Evolutionary conservation across 768 basidiomycete genomes (phyloP).

Genomic region (Scleroderma citrinum): DNA sequence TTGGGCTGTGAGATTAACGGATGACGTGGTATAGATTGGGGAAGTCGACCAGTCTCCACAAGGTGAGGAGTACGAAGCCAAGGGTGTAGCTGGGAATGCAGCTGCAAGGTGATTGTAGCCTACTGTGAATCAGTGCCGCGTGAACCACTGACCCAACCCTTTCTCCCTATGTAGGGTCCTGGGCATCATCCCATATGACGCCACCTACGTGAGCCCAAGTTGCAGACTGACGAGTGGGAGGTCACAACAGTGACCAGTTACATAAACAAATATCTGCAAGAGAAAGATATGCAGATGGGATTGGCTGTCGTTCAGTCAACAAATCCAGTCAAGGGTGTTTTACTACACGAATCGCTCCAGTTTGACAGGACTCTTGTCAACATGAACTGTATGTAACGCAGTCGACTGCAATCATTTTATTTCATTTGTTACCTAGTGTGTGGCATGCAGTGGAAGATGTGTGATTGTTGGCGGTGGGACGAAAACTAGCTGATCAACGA

Average conservation of each 20-base stretch:
- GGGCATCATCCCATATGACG: constrained; percentile 52
- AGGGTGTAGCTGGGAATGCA: constrained; percentile 75
- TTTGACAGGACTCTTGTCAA: no score
- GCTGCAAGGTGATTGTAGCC: constrained; percentile 31
- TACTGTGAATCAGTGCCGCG: constrained; percentile 9
- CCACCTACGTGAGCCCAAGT: constrained; percentile 80
- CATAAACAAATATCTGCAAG: constrained; percentile 74
- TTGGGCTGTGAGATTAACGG: constrained; percentile 55
- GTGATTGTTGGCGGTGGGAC: no score
- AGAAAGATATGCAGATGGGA: constrained; percentile 71
- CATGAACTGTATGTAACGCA: no score
- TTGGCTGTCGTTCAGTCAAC: no score
- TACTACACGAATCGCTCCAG: constrained; percentile 44
- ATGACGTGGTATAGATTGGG: constrained; percentile 66
- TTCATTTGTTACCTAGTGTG: constrained; percentile 72
- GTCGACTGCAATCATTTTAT: no score
- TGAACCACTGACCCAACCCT: constrained; percentile 58
- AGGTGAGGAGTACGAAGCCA: constrained; percentile 62
- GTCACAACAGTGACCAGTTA: constrained; percentile 80
- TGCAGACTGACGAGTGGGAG: constrained; percentile 66
- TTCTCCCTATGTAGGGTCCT: constrained; percentile 74
- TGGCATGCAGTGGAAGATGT: constrained; percentile 56
- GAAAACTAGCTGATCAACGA: constrained; percentile 49
- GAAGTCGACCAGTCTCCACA: constrained; percentile 64
- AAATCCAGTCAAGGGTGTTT: no score